Conservation (phyloP, 2,329 filamentous ascomycete species). For the Cladosporium sp. region DNA sequence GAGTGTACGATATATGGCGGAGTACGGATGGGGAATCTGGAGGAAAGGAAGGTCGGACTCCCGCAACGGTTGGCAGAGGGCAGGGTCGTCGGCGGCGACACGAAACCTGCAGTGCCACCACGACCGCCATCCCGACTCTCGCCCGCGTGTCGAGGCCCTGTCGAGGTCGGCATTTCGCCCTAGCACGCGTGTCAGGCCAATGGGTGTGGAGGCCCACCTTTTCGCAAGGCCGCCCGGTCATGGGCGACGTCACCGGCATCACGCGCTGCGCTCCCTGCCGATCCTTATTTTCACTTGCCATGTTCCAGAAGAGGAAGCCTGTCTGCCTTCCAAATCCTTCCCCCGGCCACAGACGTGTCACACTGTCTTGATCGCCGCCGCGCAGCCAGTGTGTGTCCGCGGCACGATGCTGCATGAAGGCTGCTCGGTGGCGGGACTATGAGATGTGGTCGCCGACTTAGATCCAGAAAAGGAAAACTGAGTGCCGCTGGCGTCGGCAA, state of each 20-base stretch:
- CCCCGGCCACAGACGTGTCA: too few relatives aligned
- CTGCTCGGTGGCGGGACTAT: slow-evolving; percentile 1
- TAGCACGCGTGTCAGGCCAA: slow-evolving; percentile 10
- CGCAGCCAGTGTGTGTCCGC: background rate
- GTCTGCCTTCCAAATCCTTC: too few relatives aligned
- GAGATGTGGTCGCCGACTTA: background rate
- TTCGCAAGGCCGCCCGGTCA: background rate
- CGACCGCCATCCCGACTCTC: slow-evolving; percentile 2
- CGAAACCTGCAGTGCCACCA: slow-evolving; percentile 3
- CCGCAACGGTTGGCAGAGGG: too few relatives aligned
- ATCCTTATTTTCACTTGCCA: background rate
- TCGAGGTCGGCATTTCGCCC: slow-evolving; percentile 2
- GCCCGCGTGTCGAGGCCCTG: background rate
- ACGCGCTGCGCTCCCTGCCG: background rate
- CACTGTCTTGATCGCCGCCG: background rate
- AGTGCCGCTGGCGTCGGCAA: slow-evolving; percentile 1
- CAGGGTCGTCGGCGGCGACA: background rate
- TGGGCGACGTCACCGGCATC: slow-evolving; percentile 6
- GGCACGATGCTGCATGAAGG: background rate
- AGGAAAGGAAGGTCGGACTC: too few relatives aligned
- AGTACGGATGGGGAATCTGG: too few relatives aligned
- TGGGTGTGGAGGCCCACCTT: slow-evolving; percentile 9
- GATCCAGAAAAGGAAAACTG: background rate
- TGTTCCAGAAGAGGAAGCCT: background rate
- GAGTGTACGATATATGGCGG: too few relatives aligned